Evolutionary conservation across 108 stramenopile species (phyloP).

Genomic region (Cyclotella distinguenda): DNA sequence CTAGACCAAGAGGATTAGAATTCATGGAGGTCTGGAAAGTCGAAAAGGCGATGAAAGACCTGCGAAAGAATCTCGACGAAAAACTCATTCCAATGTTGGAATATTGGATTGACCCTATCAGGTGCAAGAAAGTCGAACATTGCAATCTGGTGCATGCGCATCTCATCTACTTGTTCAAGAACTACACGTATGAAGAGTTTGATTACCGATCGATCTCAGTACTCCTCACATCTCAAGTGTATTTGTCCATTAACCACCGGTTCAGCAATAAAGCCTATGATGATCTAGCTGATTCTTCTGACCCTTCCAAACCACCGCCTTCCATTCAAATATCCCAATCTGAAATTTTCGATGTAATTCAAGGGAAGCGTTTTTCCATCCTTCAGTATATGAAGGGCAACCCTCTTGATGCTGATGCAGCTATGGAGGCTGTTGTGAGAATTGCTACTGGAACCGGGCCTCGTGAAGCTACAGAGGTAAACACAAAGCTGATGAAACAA

Average conservation of each 20-base stretch:
- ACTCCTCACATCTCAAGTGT: constrained; percentile 93
- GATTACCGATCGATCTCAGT: constrained; percentile 91
- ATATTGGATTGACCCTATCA: constrained; percentile 92
- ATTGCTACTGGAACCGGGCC: constrained; percentile 94
- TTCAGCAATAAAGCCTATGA: constrained; percentile 90
- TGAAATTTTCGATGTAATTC: constrained; percentile 94
- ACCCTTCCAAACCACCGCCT: constrained; percentile 85
- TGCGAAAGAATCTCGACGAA: constrained; percentile 76
- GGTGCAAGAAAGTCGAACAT: constrained; percentile 80
- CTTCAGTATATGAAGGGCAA: constrained; percentile 90
- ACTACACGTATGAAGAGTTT: constrained; percentile 89
- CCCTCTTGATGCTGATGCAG: constrained; percentile 81
- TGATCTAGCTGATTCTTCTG: constrained; percentile 86
- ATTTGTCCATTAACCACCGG: constrained; percentile 95
- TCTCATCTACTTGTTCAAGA: constrained; percentile 96
- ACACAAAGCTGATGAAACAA: constrained; percentile 65
- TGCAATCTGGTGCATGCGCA: constrained; percentile 94
- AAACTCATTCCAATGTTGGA: constrained; percentile 94
- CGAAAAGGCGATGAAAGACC: constrained; percentile 71
- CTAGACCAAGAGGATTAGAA: constrained; percentile 82
- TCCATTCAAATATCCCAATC: constrained; percentile 94
- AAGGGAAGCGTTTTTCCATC: constrained; percentile 89
- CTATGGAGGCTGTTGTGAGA: constrained; percentile 94
- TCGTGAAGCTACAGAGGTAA: constrained; percentile 56
- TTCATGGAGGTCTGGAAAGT: constrained; percentile 79